Evolutionary conservation across 768 basidiomycete species (phyloP), one percentile per base, ranked within the genome.

Genomic region (Termitomyces eurrhizus): DNA sequence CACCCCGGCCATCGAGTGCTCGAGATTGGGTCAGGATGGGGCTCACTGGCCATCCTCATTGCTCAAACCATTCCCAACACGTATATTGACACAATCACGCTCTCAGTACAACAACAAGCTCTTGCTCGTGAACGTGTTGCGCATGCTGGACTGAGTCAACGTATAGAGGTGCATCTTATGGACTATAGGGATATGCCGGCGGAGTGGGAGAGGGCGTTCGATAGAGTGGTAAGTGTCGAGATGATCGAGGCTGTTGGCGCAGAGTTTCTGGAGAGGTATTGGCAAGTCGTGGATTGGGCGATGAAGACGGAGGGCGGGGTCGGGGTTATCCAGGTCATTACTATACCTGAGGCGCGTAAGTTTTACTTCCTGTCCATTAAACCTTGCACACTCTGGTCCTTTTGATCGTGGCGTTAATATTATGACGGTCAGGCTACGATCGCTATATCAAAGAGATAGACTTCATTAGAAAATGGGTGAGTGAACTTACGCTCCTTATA

Each of bases 11-110:
- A 84, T 56, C 76, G 83, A 52, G 79, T 89, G 0, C 78, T 90
- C 16, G 88, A 90, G 69, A 89, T 90, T 51, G 90, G 89, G n/a
- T 86, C 84, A 6, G 89, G 89, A 4, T 92, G 89, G 88, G 89
- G 89, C 5, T 83, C 86, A 7, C 77, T 92, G 64, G 83, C 90
- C 3, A 86, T 90, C 52, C 75, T 81, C 57, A 80, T 88, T 50
- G 84, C 85, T 0, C 73, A 75, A 39, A 79, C 77, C 11, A 73
- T 83, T 58, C 81, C 84, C 2, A 78, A 77, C 39, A 87, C 85
- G 50, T 80, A 75, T 0, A 78, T 91, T 51, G 88, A 91, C 67
- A 89, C 89, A 11, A 75, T 92, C 59, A 92, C 90, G 11, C 79
- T 92, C 16, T 89, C 87, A 0, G 74, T 54, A 18, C 39, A 54